phyloP scores from a whole-genome alignment of 257 asterid genomes.

The Orobanche coerulescens region DNA sequence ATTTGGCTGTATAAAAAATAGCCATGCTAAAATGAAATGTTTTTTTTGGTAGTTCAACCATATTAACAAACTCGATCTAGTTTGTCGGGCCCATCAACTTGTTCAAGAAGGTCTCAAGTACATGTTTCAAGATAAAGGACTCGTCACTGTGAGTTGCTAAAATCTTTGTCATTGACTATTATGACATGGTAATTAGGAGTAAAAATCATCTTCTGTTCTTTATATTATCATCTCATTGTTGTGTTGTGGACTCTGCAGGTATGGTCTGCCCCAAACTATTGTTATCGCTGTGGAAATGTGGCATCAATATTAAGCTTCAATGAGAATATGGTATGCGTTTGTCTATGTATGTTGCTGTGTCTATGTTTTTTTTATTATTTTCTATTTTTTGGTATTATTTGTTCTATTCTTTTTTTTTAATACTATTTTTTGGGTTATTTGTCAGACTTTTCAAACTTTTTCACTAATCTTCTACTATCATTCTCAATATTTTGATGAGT shows the following conservation, averaged over 20 bases:
- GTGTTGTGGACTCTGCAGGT: slow-evolving; percentile 46
- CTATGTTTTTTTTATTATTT: background rate
- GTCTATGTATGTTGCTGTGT: background rate
- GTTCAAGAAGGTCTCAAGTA: slow-evolving; percentile 98
- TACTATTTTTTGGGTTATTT: too few species aligned
- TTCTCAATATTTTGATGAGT: too few species aligned
- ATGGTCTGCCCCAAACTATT: slow-evolving; percentile 98
- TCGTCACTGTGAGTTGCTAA: slow-evolving; percentile 77
- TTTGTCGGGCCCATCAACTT: slow-evolving; percentile 99
- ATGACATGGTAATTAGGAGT: background rate
- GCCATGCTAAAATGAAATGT: slow-evolving; percentile 10
- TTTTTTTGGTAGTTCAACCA: slow-evolving; percentile 74
- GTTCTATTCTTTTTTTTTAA: too few species aligned
- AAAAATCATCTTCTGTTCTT: background rate
- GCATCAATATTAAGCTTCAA: slow-evolving; percentile 96
- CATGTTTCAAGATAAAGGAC: slow-evolving; percentile 98
- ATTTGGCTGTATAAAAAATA: background rate
- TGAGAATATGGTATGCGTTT: slow-evolving; percentile 73
- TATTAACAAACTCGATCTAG: slow-evolving; percentile 87
- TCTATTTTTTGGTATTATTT: too few species aligned
- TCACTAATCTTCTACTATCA: too few species aligned
- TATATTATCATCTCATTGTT: slow-evolving; percentile 9
- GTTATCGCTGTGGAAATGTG: slow-evolving; percentile 97
- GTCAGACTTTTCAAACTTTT: too few species aligned
- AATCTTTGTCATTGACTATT: slow-evolving; percentile 3